A percentile compares a stretch with the other conserved stretches of the same genome.
Conservation (phyloP, 768 basidiomycete genomes). For the Rhizopogon roseolus region DNA sequence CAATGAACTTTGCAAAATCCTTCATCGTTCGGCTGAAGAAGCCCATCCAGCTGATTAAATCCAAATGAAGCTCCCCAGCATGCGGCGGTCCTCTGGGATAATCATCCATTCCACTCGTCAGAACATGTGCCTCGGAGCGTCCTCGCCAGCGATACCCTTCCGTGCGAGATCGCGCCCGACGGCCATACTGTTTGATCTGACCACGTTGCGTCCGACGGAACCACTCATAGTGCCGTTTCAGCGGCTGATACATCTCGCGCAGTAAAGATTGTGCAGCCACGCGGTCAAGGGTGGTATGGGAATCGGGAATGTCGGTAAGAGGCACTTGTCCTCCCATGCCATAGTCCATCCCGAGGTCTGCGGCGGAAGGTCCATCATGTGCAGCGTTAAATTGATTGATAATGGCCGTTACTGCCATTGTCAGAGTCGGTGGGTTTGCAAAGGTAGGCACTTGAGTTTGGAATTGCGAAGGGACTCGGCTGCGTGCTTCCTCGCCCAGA, state of each 20-base stretch:
- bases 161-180: slow-evolving; percentile 77
- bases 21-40: slow-evolving; percentile 95
- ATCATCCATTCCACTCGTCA: slow-evolving; percentile 96
- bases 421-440: slow-evolving; percentile 92
- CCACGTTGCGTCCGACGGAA: slow-evolving; percentile 93
- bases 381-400: slow-evolving; percentile 63
- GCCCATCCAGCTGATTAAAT: slow-evolving; percentile 94
- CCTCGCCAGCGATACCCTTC: slow-evolving; percentile 97
- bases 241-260: slow-evolving; percentile 72
- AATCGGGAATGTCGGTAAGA: slow-evolving; percentile 32
- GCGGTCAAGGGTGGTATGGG: slow-evolving; percentile 49
- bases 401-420: slow-evolving; percentile 90
- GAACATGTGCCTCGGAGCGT: slow-evolving; percentile 76
- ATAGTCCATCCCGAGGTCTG: slow-evolving; percentile 63
- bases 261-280: slow-evolving; percentile 27
- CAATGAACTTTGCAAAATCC: slow-evolving; percentile 82
- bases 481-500: slow-evolving; percentile 92
- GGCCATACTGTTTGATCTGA: slow-evolving; percentile 86
- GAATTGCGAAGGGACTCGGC: slow-evolving; percentile 89
- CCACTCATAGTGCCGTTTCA: slow-evolving; percentile 94
- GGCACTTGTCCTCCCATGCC: slow-evolving; percentile 52
- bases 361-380: slow-evolving; percentile 43
- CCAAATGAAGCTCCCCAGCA: slow-evolving; percentile 88
- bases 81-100: slow-evolving; percentile 90
- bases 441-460: slow-evolving; percentile 90